Base-by-base conservation (phyloP, 768 basidiomycete species). In the Lactarius tabidus region DNA sequence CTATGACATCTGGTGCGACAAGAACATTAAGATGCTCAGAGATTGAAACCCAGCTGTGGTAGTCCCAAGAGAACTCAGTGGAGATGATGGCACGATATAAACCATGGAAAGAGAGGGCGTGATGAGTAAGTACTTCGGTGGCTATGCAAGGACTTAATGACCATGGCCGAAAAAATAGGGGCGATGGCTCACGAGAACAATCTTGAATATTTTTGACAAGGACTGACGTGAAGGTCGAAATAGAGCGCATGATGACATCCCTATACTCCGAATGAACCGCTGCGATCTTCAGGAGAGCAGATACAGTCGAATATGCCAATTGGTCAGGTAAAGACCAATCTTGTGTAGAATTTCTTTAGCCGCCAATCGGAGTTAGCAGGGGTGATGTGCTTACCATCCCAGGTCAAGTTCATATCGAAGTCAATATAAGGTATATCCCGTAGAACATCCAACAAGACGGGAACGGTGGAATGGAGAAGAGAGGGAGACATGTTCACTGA, bases 261-360 rank as follows among this genome's bases (percentile, higher is more conserved):
- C 82, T 78, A 68, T 85, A 80, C 58, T 81, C 75, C 0, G 77
- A 73, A 74, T 87, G 79, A 20, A 77, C 73, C 52, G 80, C 82
- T 26, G 89, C 85, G 26, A 93, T 77, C 59, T 84, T 80, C 53
- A 95, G 79, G 9, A 93, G 77, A 14, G 92, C 89, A 5, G 88
- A 89, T 28, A 92, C 82, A 4, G 87, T 91, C 1, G 89, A 86
- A 71, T 81, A 90, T 1, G 91, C 87, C 45, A 95, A 82, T 71
- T 93, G 90, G 75, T 95, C 91, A 41, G 93, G 88, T 36, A 92
- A 80, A 3, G 92, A 83, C 92, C 92, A 94, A 69, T 91, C 93
- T 94, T 65, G 31, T 7, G 18, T 51, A 58, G n/a, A 26, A 67
- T 4, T 58, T 41, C 17, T 12, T 20, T 59, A 2, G 20, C 48